Evolutionary conservation across 2,329 filamentous ascomycete species (phyloP).

Genomic region (Geoglossum cookeanum): DNA sequence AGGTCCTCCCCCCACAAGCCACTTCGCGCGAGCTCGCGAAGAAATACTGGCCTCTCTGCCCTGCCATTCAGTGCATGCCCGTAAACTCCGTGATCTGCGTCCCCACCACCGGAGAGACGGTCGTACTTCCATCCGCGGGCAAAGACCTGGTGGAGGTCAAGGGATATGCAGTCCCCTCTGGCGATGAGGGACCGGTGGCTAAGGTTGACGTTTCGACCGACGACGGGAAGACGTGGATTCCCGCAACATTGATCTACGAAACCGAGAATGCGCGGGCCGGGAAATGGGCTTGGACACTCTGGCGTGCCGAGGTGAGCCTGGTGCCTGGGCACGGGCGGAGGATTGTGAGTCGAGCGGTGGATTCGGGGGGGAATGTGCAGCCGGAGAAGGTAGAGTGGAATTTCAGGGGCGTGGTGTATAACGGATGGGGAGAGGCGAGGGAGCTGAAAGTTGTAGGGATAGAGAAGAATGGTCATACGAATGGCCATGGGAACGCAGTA

Average conservation of each 20-base stretch:
- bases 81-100: constrained; percentile 35
- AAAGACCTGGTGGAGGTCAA: constrained; percentile 23
- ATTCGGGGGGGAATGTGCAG: constrained; percentile 33
- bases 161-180: constrained; percentile 37
- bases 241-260: constrained; percentile 22
- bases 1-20: constrained; percentile 34
- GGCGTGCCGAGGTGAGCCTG: constrained; percentile 27
- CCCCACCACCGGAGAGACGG: constrained; percentile 26
- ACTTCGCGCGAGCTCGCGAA: constrained; percentile 29
- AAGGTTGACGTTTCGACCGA: constrained; percentile 34
- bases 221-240: constrained; percentile 29
- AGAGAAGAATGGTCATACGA: background rate
- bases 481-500: background rate
- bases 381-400: constrained; percentile 33
- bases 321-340: constrained; percentile 22
- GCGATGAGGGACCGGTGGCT: constrained; percentile 31
- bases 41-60: constrained; percentile 30
- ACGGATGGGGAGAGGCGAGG: constrained; percentile 36
- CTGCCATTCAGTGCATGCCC: constrained; percentile 34
- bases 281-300: constrained; percentile 39
- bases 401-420: constrained; percentile 38
- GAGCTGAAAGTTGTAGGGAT: constrained; percentile 19
- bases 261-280: constrained; percentile 10
- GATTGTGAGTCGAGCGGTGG: constrained; percentile 35
- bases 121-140: constrained; percentile 14